Conservation (phyloP, 1,139 yeast genomes). For the Yamadazyma trypodendri region DNA sequence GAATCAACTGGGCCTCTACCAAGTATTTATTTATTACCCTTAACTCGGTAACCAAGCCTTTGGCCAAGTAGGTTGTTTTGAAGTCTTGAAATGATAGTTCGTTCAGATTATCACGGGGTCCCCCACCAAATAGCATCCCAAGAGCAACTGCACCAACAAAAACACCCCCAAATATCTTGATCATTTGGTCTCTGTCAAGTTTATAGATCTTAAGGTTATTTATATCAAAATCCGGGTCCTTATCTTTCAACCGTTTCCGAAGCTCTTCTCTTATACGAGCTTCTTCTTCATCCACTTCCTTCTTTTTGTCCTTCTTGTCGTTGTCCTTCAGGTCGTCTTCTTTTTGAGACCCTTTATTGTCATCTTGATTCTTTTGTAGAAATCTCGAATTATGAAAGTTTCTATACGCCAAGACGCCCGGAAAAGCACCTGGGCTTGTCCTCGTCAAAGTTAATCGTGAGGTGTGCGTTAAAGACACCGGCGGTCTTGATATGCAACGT, state of each 20-base stretch:
- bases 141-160: conserved; percentile 16
- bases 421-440: not conserved
- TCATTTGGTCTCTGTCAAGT: conserved; percentile 24
- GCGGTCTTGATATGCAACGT: conserved; percentile 3
- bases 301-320: conserved; percentile 10
- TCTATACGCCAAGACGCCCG: not conserved
- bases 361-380: not conserved
- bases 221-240: conserved; percentile 30
- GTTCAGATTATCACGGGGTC: conserved; percentile 19
- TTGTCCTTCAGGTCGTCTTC: no score
- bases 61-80: conserved; percentile 75
- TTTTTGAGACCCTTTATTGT: not conserved
- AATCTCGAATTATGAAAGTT: not conserved
- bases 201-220: conserved; percentile 34
- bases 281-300: conserved; percentile 23
- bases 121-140: conserved; percentile 16
- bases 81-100: conserved; percentile 89
- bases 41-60: conserved; percentile 76
- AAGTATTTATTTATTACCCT: conserved; percentile 72
- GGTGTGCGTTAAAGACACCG: not conserved
- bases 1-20: conserved; percentile 75
- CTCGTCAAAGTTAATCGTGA: not conserved
- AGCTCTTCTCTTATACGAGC: conserved; percentile 31
- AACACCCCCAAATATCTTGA: conserved; percentile 14
- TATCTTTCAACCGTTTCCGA: conserved; percentile 29